Evolutionary conservation across 2,329 filamentous ascomycete genomes (phyloP).

Genomic region (Emmonsiellopsis sp.): DNA sequence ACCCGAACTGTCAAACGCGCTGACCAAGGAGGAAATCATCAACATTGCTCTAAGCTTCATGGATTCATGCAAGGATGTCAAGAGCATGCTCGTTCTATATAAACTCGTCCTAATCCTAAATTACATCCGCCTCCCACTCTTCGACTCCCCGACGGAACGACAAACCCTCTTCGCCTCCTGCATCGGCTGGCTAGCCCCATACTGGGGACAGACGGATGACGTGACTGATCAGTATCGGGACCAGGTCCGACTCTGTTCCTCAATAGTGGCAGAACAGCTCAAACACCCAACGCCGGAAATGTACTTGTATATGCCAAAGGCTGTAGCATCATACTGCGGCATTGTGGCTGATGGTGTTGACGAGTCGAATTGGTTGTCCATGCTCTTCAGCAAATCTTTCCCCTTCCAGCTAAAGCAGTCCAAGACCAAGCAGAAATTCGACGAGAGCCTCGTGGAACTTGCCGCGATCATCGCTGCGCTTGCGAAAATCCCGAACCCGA

Average conservation of each 20-base stretch:
- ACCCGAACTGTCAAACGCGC: conserved; percentile 71
- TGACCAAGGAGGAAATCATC: conserved; percentile 75
- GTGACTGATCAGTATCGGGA: conserved; percentile 83
- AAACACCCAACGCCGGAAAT: conserved; percentile 69
- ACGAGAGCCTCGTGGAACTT: conserved; percentile 81
- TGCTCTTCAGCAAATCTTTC: conserved; percentile 82
- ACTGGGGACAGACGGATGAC: conserved; percentile 71
- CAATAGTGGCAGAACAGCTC: conserved; percentile 78
- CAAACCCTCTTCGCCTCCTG: conserved; percentile 69
- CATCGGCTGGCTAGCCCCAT: conserved; percentile 80
- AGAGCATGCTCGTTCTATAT: conserved; percentile 84
- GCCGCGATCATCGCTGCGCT: conserved; percentile 78
- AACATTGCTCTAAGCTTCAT: conserved; percentile 89
- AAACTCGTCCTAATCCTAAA: conserved; percentile 90
- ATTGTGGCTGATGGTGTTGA: conserved; percentile 58
- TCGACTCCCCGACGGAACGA: conserved; percentile 67
- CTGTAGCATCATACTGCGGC: conserved; percentile 78
- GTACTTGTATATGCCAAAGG: conserved; percentile 80
- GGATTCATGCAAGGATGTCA: conserved; percentile 77
- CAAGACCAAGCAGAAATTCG: conserved; percentile 54
- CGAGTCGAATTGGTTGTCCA: conserved; percentile 56
- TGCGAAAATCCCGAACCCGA: conserved; percentile 61
- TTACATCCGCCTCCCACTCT: conserved; percentile 73
- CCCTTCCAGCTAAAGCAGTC: conserved; percentile 72
- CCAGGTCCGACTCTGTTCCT: conserved; percentile 87